Conservation (phyloP, 164 flowering plant species). For the Vitis rupestris region DNA sequence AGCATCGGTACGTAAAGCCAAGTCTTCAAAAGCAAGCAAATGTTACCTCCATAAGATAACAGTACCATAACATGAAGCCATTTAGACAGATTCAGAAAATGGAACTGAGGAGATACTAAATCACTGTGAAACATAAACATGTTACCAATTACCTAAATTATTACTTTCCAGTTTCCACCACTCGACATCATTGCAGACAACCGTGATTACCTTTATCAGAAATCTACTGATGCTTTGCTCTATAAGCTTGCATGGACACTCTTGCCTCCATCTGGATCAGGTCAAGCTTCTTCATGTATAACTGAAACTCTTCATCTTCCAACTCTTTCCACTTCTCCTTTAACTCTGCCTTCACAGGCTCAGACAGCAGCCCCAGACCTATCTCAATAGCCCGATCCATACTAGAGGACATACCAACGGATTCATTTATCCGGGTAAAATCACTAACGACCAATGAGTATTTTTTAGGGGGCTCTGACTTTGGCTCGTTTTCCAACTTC, state of each 20-base stretch:
- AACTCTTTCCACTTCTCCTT: constrained; percentile 25
- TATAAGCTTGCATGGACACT: constrained; percentile 18
- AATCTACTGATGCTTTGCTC: background rate
- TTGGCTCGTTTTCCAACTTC: background rate
- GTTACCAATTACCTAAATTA: too few species aligned
- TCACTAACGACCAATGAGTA: too few species aligned
- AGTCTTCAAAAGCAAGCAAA: too few species aligned
- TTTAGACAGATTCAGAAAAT: too few species aligned
- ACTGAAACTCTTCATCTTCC: constrained; percentile 18
- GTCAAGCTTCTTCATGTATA: constrained; percentile 15
- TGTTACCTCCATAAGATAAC: too few species aligned
- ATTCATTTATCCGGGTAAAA: too few species aligned
- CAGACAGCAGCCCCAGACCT: too few species aligned
- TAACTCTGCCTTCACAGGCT: constrained; percentile 15
- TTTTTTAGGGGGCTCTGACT: background rate
- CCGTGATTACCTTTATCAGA: background rate
- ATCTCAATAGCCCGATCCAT: constrained; percentile 11
- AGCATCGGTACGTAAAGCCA: too few species aligned
- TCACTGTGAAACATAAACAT: too few species aligned
- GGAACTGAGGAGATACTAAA: too few species aligned
- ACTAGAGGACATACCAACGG: background rate
- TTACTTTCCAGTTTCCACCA: background rate
- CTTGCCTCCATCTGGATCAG: constrained; percentile 22
- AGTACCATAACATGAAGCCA: too few species aligned
- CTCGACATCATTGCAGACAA: background rate